A percentile compares a stretch with the other conserved stretches of the same genome.
phyloP scores from a whole-genome alignment of 768 basidiomycete species.

The Suillus discolor region DNA sequence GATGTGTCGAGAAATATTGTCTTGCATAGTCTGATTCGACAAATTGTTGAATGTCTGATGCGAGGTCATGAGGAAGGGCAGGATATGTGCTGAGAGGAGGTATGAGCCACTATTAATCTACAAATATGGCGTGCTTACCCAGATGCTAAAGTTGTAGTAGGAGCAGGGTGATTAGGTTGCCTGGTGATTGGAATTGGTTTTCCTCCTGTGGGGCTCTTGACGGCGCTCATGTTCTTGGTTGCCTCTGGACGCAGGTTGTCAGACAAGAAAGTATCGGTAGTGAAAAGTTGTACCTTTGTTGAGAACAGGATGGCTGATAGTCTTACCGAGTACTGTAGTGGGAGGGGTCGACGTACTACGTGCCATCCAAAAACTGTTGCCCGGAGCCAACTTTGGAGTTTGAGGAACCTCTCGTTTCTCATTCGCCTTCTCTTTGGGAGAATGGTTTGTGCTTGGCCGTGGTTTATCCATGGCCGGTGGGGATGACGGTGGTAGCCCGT shows the following conservation, averaged over 20 bases:
- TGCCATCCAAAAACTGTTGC: constrained; percentile 36
- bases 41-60: constrained; percentile 85
- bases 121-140: constrained; percentile 49
- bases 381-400: constrained; percentile 46
- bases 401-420: constrained; percentile 39
- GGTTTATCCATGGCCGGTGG: constrained; percentile 29
- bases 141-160: constrained; percentile 55
- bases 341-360: constrained; percentile 41
- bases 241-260: constrained; percentile 45
- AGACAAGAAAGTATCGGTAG: not conserved
- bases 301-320: constrained; percentile 68
- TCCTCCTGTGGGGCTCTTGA: constrained; percentile 62
- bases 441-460: constrained; percentile 32
- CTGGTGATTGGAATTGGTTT: constrained; percentile 64
- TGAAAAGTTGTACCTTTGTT: constrained; percentile 57
- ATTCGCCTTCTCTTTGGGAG: constrained; percentile 22
- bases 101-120: constrained; percentile 15
- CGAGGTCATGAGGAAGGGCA: constrained; percentile 77
- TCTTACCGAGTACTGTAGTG: constrained; percentile 58
- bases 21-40: constrained; percentile 83
- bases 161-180: constrained; percentile 31
- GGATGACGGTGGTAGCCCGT: constrained; percentile 17
- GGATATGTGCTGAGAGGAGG: constrained; percentile 63
- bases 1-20: constrained; percentile 88
- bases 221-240: constrained; percentile 72